Percentiles rank a stretch among this genome's conserved stretches.
phyloP scores from a whole-genome alignment of 1,284 basidiomycete genomes.

The Coniferiporia weirii region DNA sequence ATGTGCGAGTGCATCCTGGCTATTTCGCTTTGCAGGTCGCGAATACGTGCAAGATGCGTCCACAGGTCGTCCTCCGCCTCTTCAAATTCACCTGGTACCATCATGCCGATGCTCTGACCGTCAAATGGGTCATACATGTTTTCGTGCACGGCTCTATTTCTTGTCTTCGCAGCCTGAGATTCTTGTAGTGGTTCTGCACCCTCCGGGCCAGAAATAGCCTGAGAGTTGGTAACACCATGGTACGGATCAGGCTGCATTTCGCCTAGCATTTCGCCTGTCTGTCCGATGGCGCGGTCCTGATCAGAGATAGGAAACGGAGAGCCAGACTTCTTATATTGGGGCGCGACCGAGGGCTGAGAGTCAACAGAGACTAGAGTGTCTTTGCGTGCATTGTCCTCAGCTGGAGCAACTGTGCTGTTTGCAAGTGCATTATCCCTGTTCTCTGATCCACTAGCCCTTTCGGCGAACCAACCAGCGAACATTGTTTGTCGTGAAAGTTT shows the following conservation, averaged over 20 bases:
- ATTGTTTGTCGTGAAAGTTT: not conserved
- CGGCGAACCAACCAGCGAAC: constrained; percentile 1
- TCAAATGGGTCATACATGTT: constrained; percentile 47
- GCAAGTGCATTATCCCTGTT: not conserved
- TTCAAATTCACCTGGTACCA: constrained; percentile 29
- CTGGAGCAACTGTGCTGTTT: not conserved
- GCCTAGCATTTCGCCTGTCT: constrained; percentile 35
- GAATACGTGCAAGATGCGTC: constrained; percentile 57
- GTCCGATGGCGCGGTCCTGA: constrained; percentile 56
- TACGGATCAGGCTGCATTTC: constrained; percentile 18
- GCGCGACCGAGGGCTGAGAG: not conserved
- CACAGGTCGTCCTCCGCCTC: constrained; percentile 50
- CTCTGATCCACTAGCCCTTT: not conserved
- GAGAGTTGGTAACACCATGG: constrained; percentile 9
- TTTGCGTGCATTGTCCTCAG: not conserved
- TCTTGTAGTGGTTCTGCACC: constrained; percentile 7
- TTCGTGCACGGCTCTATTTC: constrained; percentile 25
- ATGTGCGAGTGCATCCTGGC: constrained; percentile 66
- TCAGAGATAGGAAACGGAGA: constrained; percentile 26
- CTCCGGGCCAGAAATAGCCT: constrained; percentile 20
- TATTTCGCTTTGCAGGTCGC: constrained; percentile 65
- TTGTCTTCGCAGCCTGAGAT: constrained; percentile 17
- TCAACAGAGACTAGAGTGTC: not conserved
- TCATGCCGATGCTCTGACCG: constrained; percentile 37
- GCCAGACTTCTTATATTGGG: not conserved